Base-by-base conservation (phyloP, 139 green algal species). In the Closterium sp. region DNA sequence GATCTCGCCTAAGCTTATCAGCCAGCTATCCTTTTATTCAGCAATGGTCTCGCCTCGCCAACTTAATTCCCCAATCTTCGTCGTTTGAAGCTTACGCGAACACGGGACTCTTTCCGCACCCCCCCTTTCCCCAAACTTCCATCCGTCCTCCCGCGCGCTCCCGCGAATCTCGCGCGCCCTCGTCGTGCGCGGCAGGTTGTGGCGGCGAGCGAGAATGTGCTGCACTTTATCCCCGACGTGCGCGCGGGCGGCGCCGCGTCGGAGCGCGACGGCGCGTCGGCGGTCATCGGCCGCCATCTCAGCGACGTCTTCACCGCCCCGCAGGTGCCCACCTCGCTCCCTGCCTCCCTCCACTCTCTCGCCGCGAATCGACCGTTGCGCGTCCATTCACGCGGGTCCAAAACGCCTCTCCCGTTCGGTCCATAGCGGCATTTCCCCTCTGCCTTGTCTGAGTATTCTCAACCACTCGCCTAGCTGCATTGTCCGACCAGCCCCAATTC, bases 101-200 rank as follows among this genome's bases (percentile, higher is more conserved):
- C 25, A 16, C 55, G 55, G 25, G 5, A 3, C 21, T 66, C 38
- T 76, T 19, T 76, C 4, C 55, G 55, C 16, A 28, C 16, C 25
- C 2, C 25, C 2, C 16, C 16, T 5, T 76, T 76, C 55, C 55
- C 55, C 55, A 76, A 28, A 76, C 16, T 76, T 76, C 55, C 55
- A n/a, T n/a, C n/a, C n/a, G n/a, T n/a, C n/a, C n/a, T n/a, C n/a
- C n/a, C n/a, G n/a, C n/a, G n/a, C n/a, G n/a, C n/a, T n/a, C n/a
- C n/a, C n/a, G n/a, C n/a, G n/a, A n/a, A n/a, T 28, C 55, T 76
- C 55, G 55, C 55, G 55, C 12, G 55, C 55, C 25, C 55, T 76
- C 25, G 55, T 76, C 55, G 55, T 76, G 55, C 55, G 55, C 32
- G 55, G 86, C 86, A 89, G 86, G 86, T 89, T 9, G 35, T 89